Evolutionary conservation across 2,329 filamentous ascomycete genomes (phyloP), one percentile per base, ranked within the genome.

Genomic region (Fusarium drepaniforme): DNA sequence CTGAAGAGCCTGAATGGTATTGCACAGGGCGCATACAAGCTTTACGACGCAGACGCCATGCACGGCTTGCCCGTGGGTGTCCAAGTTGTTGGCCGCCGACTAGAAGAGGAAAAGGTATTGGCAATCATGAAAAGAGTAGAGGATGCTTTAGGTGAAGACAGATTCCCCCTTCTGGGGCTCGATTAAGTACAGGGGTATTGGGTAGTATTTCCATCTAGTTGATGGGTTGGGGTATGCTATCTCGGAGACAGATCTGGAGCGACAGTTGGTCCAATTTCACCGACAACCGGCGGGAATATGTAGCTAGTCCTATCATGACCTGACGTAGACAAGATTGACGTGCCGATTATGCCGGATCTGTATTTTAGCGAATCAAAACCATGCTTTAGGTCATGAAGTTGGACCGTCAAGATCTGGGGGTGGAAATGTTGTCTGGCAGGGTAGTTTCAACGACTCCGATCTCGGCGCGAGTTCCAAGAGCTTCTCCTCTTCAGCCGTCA

Each of bases 31-130:
- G 96, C 94, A 0, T 97, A 97, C 83, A 95, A 93, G 83, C 88
- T 95, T 77, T 98, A 98, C 81, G 91, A 98, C 81, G 92, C 94
- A 0, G 84, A 86, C 16, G 91, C 90, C 68, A 98, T 98, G 96
- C 92, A 94, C 57, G 96, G 95, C 0, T 85, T 98, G 46, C 96
- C 96, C 0, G 94, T 97, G 1, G 96, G 91, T 0, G 92, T 98
- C 9, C 95, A 98, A 83, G 88, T 97, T 28, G 92, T 97, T 0
- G 95, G 95, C 0, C 87, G 93, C 49, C 88, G 95, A 40, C 84
- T 97, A 77, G 92, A 97, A 80, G 95, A 98, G 82, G 95, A 98
- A 84, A 97, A 96, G 85, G 94, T 97, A 0, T 84, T 98, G 60
- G 91, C 92, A 0, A 88, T 93, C 16, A 97, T 97, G 95, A 88